A percentile compares a stretch with the other conserved stretches of the same genome.
These are phyloP conservation scores for Suhomyces pyralidae DNA, from an alignment of 805 yeast genomes.

Conservation along the genomic window DNA sequence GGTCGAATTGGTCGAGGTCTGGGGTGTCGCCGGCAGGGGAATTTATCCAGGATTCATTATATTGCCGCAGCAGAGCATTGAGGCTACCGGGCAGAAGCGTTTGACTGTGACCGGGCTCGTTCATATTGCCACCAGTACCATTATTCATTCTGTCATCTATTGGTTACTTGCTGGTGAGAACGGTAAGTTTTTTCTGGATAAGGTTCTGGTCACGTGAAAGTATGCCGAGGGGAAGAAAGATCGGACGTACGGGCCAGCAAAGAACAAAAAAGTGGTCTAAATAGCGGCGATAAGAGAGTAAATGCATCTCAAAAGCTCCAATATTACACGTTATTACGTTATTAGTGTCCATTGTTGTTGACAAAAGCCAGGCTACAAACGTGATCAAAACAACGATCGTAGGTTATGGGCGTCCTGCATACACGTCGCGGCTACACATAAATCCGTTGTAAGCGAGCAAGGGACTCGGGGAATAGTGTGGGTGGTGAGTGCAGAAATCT, in stretches of 20 bases:
- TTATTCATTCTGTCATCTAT: background rate
- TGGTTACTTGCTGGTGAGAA: background rate
- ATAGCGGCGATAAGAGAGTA: too few species aligned
- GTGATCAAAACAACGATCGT: background rate
- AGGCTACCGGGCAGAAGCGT: background rate
- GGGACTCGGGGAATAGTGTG: background rate
- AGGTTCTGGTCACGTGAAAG: background rate
- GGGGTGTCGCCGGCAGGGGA: background rate
- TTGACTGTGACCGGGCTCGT: background rate
- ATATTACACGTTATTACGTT: too few species aligned
- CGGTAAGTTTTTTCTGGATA: background rate
- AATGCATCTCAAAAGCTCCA: too few species aligned
- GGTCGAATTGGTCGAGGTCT: constrained; percentile 2
- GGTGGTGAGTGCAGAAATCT: background rate
- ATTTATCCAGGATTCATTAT: background rate
- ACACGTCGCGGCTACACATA: background rate
- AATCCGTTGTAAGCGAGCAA: background rate
- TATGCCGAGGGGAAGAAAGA: background rate
- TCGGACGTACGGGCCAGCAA: background rate
- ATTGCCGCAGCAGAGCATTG: background rate
- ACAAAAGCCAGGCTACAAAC: background rate
- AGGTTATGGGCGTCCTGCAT: background rate
- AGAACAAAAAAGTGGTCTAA: background rate
- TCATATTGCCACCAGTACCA: background rate
- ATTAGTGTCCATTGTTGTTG: background rate